These are phyloP conservation scores for Allium sativum DNA, from an alignment of 106 monocot species.

Conservation along the genomic window DNA sequence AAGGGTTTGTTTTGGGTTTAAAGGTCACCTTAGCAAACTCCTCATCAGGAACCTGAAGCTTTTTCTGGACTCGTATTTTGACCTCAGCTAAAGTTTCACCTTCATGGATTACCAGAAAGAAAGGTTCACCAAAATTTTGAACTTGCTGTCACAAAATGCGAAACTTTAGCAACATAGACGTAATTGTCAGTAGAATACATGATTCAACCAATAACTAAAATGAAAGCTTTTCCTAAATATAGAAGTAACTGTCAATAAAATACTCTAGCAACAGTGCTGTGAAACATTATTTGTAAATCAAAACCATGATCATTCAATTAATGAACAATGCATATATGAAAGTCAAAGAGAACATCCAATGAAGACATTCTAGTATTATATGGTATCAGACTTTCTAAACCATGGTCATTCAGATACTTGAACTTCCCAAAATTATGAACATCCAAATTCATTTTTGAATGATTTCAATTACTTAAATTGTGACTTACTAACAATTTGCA, in stretches of 20 bases:
- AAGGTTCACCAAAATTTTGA: slow-evolving; percentile 81
- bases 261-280: background rate
- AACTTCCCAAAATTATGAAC: too few relatives aligned
- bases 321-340: too few relatives aligned
- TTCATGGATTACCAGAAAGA: slow-evolving; percentile 72
- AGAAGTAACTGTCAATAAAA: background rate
- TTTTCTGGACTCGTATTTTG: slow-evolving; percentile 66
- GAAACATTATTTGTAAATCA: too few relatives aligned
- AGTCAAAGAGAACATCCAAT: too few relatives aligned
- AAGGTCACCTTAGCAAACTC: slow-evolving; percentile 61
- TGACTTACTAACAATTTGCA: too few relatives aligned
- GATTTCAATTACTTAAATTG: too few relatives aligned
- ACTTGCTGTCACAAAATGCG: slow-evolving; percentile 32
- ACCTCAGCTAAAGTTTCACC: slow-evolving; percentile 57
- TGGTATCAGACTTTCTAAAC: too few relatives aligned
- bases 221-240: background rate
- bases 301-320: too few relatives aligned
- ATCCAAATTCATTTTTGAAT: too few relatives aligned
- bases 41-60: slow-evolving; percentile 69
- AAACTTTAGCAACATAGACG: background rate
- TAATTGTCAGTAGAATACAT: background rate
- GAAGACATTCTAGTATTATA: too few relatives aligned
- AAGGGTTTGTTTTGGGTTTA: background rate
- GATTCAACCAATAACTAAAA: background rate
- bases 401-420: too few relatives aligned